These are phyloP conservation scores for Camelina hispida DNA, from an alignment of 345 rosid genomes.

Conservation along the genomic window DNA sequence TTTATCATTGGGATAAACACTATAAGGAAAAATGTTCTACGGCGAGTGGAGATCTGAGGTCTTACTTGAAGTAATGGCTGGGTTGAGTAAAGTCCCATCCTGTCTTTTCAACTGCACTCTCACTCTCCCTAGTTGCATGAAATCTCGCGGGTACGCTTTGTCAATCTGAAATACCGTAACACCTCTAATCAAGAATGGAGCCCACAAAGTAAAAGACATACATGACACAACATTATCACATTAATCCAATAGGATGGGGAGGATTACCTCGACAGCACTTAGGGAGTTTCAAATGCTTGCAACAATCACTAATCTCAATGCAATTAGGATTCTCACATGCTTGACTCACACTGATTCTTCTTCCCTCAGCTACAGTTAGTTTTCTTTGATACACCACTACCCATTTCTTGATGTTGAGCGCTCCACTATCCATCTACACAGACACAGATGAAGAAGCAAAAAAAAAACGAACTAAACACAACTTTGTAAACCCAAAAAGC, in stretches of 20 bases:
- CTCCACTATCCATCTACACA: constrained; percentile 54
- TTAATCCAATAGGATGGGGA: neutral
- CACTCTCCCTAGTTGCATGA: constrained; percentile 93
- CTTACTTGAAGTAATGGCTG: constrained; percentile 83
- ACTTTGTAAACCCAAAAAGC: too few species aligned
- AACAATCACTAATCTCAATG: constrained; percentile 84
- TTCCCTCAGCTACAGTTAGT: constrained; percentile 90
- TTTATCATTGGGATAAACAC: neutral
- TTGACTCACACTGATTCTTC: constrained; percentile 66
- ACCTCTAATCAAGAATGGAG: neutral
- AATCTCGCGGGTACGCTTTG: constrained; percentile 93
- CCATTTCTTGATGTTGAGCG: constrained; percentile 68
- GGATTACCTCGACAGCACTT: constrained; percentile 76
- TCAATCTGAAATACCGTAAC: constrained; percentile 52
- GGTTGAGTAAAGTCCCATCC: constrained; percentile 81
- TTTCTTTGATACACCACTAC: constrained; percentile 83
- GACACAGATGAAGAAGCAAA: neutral
- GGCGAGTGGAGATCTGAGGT: neutral
- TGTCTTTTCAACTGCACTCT: constrained; percentile 78
- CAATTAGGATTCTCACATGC: constrained; percentile 91
- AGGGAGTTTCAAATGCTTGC: constrained; percentile 70
- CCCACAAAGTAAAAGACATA: neutral
- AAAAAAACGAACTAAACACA: neutral
- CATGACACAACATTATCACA: neutral
- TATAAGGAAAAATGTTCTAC: neutral